Evolutionary conservation across 495 filamentous ascomycete species (phyloP).

Genomic region (Aspergillus avenaceus): DNA sequence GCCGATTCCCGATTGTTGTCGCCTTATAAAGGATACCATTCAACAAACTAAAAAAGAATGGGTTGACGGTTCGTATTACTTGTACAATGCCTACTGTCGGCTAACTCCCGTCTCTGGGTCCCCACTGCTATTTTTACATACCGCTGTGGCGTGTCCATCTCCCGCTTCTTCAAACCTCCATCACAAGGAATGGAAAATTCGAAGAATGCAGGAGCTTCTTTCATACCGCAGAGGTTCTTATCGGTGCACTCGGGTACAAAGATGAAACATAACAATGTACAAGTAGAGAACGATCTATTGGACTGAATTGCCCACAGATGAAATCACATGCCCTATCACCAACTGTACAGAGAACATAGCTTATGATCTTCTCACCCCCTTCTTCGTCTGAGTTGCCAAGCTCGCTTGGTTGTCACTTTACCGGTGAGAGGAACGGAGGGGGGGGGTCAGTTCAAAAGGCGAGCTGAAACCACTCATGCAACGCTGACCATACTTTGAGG

Average conservation of each 20-base stretch:
- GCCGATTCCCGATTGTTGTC: not conserved
- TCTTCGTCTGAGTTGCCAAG: not conserved
- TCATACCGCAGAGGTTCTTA: not conserved
- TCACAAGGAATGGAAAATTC: not conserved
- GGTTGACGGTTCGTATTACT: not conserved
- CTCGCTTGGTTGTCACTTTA: not conserved
- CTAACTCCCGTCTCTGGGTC: not conserved
- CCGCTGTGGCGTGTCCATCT: not conserved
- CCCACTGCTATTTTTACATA: slow-evolving; percentile 1
- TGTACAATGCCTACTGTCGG: not conserved
- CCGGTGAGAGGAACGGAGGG: not conserved
- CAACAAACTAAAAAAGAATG: too few species aligned
- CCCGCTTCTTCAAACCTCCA: not conserved
- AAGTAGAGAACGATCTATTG: slow-evolving; percentile 1
- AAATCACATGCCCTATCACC: not conserved
- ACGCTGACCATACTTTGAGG: slow-evolving; percentile 15
- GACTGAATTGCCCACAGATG: not conserved
- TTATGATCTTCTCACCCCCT: not conserved
- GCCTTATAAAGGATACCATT: not conserved
- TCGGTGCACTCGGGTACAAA: not conserved
- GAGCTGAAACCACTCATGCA: slow-evolving; percentile 4
- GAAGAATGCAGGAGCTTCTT: not conserved
- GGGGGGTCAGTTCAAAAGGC: not conserved
- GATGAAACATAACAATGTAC: not conserved
- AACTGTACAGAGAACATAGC: not conserved